phyloP scores from a whole-genome alignment of 2,329 filamentous ascomycete genomes.

The Hypomyces perniciosus region DNA sequence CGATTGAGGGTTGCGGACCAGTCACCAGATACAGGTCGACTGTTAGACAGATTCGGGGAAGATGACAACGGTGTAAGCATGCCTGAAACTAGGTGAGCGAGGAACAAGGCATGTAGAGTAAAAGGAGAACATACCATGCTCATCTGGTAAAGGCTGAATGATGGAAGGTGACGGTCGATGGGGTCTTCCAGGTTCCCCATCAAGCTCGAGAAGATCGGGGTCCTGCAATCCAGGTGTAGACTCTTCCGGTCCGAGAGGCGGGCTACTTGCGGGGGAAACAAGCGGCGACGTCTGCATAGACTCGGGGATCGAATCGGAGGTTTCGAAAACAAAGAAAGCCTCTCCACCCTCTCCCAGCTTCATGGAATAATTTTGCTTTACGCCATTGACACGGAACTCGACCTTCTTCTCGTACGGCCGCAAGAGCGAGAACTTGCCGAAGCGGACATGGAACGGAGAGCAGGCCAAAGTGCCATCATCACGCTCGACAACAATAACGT shows the following conservation, averaged over 20 bases:
- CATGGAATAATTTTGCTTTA: slow-evolving; percentile 92
- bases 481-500: slow-evolving; percentile 96
- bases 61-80: slow-evolving; percentile 48
- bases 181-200: slow-evolving; percentile 33
- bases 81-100: slow-evolving; percentile 27
- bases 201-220: slow-evolving; percentile 64
- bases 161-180: slow-evolving; percentile 41
- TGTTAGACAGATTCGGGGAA: slow-evolving; percentile 44
- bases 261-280: slow-evolving; percentile 83
- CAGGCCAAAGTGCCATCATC: slow-evolving; percentile 85
- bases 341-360: slow-evolving; percentile 96
- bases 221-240: slow-evolving; percentile 48
- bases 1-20: slow-evolving; percentile 41
- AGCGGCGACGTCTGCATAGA: slow-evolving; percentile 91
- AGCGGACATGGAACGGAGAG: slow-evolving; percentile 96
- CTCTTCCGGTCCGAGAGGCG: slow-evolving; percentile 48
- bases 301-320: slow-evolving; percentile 83
- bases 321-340: slow-evolving; percentile 98
- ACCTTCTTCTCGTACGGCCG: slow-evolving; percentile 98
- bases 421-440: slow-evolving; percentile 95
- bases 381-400: slow-evolving; percentile 90
- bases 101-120: background rate
- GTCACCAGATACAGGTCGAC: slow-evolving; percentile 44
- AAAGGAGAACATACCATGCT: slow-evolving; percentile 23
- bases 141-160: slow-evolving; percentile 26